Evolutionary conservation across 2,329 filamentous ascomycete species (phyloP), one percentile per base, ranked within the genome.

Genomic region (Hymenotorrendiella dingleyae): DNA sequence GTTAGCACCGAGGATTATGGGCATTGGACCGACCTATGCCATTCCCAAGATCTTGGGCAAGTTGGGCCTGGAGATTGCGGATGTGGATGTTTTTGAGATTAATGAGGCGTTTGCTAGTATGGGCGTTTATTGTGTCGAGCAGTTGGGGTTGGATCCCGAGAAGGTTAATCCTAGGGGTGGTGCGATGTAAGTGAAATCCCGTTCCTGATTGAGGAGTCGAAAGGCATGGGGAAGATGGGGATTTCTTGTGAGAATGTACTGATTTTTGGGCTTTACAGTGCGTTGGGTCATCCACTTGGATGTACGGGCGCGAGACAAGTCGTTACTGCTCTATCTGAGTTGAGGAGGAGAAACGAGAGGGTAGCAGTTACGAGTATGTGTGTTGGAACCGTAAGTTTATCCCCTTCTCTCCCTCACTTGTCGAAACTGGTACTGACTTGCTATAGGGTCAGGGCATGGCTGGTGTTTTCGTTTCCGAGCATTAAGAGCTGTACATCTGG

Each of bases 51-150:
- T 87, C 5, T 79, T 95, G 40, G 76, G 84, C 60, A 89, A 91
- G 64, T 86, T 88, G 1, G 88, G 88, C 46, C 78, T 97, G 56
- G 71, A 71, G 61, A 84, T 81, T 65, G 82, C 91, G 41, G 90
- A 96, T 54, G 87, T 97, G 28, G 91, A 97, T 63, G 88, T 97
- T 60, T 96, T 78, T 63, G 91, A 97, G 77, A 95, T 97, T 74
- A 97, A 97, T 73, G 91, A 97, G 77, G 91, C 91, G 1, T 97
- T 97, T 66, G 91, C 91, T 33, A 91, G 85, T 45, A 97, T 97
- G 87, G 50, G 87, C 65, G 67, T 97, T 55, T 96, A 86, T 81
- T 96, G 88, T 66, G 80, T 86, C 49, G 85, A 91, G 59, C 82
- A 95, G 72, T 78, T 97, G 22, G 84, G 82, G 38, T 69, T 97